Evolutionary conservation across 148 eudicot genomes (phyloP).

Genomic region (Euryodendron excelsum): DNA sequence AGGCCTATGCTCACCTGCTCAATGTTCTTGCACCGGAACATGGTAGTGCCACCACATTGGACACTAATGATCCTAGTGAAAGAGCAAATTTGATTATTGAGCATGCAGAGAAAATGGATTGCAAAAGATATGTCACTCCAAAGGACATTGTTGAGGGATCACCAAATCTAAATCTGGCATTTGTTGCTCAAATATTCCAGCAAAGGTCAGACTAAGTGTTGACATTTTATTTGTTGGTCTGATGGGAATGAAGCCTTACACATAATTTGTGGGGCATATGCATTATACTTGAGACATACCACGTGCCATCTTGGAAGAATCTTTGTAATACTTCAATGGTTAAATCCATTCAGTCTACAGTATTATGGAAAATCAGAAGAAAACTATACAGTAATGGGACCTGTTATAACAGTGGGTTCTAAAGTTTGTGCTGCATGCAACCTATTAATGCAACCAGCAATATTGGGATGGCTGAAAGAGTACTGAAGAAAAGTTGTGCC

Average conservation of each 20-base stretch:
- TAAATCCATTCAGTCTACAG: not conserved
- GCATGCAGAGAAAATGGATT: conserved; percentile 80
- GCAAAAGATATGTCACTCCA: conserved; percentile 67
- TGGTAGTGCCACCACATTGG: conserved; percentile 47
- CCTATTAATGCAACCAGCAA: not conserved
- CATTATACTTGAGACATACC: not conserved
- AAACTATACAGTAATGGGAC: not conserved
- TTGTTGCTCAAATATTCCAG: conserved; percentile 88
- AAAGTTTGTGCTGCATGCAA: no score
- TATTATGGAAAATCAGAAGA: not conserved
- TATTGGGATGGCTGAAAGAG: not conserved
- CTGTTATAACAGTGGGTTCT: not conserved
- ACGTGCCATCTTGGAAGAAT: not conserved
- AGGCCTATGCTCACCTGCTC: conserved; percentile 85
- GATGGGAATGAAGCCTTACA: not conserved
- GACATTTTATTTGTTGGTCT: conserved; percentile 2
- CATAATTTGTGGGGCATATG: not conserved
- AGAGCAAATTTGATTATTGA: conserved; percentile 74
- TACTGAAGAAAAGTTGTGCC: not conserved
- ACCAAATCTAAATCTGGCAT: conserved; percentile 72
- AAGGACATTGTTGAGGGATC: conserved; percentile 86
- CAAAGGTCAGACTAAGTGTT: conserved; percentile 41
- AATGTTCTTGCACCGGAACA: conserved; percentile 86
- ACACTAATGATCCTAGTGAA: conserved; percentile 62
- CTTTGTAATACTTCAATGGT: not conserved